A percentile compares a stretch with the other conserved stretches of the same genome.
These are phyloP conservation scores for Amauroascus niger DNA, from an alignment of 2,329 filamentous ascomycete species.

Conservation along the genomic window DNA sequence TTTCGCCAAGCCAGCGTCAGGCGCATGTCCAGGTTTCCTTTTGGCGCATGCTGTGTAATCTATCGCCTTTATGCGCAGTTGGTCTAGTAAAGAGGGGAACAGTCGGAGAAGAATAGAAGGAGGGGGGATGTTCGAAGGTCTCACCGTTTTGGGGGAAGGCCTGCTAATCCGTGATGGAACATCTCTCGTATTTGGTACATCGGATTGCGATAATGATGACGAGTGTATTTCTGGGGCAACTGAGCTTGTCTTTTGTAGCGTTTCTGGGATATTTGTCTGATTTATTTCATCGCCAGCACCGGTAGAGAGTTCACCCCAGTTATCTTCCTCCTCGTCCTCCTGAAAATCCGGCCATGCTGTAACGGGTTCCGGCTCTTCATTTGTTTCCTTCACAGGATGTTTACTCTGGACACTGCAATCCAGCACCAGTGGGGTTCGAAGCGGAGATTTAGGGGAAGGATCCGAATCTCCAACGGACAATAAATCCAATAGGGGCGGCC, in stretches of 20 bases:
- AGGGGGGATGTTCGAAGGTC: conserved; percentile 80
- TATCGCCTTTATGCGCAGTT: conserved; percentile 56
- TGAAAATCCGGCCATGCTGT: conserved; percentile 20
- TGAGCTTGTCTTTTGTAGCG: neutral
- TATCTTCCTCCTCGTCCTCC: conserved; percentile 38
- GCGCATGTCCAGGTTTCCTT: conserved; percentile 41
- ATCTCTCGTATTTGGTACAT: neutral
- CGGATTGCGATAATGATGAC: neutral
- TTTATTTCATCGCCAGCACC: conserved; percentile 8
- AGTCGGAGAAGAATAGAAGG: conserved; percentile 71
- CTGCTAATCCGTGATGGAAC: neutral
- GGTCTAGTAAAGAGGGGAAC: conserved; percentile 60
- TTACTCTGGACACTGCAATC: conserved; percentile 1
- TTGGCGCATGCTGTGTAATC: conserved; percentile 46
- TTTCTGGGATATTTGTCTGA: neutral
- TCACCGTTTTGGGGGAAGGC: conserved; percentile 27
- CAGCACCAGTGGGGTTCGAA: neutral
- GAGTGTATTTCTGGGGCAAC: neutral
- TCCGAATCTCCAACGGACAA: conserved; percentile 15
- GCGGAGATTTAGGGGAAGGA: neutral
- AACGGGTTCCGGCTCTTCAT: neutral
- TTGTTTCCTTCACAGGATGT: neutral
- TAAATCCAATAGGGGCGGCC: conserved; percentile 4
- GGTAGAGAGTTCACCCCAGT: conserved; percentile 48
- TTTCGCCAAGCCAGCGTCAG: conserved; percentile 18